phyloP scores from a whole-genome alignment of 1,284 basidiomycete genomes.

The Ustilago curta region DNA sequence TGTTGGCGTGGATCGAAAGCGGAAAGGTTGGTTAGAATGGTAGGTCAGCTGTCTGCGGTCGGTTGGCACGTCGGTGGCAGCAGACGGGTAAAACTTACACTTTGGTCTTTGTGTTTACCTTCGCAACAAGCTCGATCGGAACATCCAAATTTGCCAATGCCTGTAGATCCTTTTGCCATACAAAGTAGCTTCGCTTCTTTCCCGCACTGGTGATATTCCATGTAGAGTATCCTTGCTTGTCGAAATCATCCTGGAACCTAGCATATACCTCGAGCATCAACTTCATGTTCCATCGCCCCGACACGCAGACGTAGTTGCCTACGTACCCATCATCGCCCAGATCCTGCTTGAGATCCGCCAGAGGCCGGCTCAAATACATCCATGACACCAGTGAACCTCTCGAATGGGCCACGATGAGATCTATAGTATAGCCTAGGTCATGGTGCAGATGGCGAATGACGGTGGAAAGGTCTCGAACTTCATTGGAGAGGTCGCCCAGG shows the following conservation, averaged over 20 bases:
- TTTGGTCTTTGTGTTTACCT: slow-evolving; percentile 28
- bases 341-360: slow-evolving; percentile 9
- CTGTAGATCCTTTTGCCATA: slow-evolving; percentile 42
- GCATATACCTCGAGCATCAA: slow-evolving; percentile 20
- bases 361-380: slow-evolving; percentile 25
- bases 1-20: neutral
- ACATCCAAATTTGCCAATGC: slow-evolving; percentile 25
- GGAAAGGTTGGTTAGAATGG: neutral
- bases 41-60: neutral
- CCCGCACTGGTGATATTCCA: slow-evolving; percentile 56
- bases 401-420: slow-evolving; percentile 36
- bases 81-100: slow-evolving; percentile 14
- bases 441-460: slow-evolving; percentile 25
- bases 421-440: slow-evolving; percentile 13
- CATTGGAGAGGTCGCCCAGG: slow-evolving; percentile 24
- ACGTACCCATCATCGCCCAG: slow-evolving; percentile 3
- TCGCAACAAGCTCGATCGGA: slow-evolving; percentile 19
- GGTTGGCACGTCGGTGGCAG: too few species aligned
- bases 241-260: slow-evolving; percentile 20
- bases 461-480: slow-evolving; percentile 34
- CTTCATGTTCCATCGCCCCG: slow-evolving; percentile 24
- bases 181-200: slow-evolving; percentile 30
- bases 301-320: slow-evolving; percentile 20
- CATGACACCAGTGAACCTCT: slow-evolving; percentile 33
- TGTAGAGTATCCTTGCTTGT: slow-evolving; percentile 41